Base-by-base conservation (phyloP, 768 basidiomycete genomes). In the Xanthoconium purpureum region DNA sequence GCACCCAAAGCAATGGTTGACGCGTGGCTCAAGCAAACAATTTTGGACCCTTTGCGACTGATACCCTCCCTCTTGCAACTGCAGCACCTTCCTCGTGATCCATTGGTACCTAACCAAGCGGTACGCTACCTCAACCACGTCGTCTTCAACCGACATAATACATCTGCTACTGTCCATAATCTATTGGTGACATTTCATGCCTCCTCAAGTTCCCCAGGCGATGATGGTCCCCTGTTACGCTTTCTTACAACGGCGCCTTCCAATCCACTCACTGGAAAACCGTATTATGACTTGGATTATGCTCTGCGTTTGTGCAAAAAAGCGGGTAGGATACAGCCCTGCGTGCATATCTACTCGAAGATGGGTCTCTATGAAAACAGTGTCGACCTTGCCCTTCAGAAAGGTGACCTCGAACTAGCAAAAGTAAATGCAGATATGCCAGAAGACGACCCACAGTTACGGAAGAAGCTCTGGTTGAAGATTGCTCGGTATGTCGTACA, bases 401-500 rank as follows among this genome's bases (percentile, higher is more conserved):
- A 94, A 68, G 96, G 94, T 7, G 97, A 99, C 67, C 70, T 99
- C 54, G 97, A 98, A 60, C 76, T 98, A 28, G 97, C 97, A 9
- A 97, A 92, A 75, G 83, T 88, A 61, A 95, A 97, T 63, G 97
- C 97, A 4, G 93, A 99, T 68, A 88, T 88, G 81, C 94, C 93
- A 9, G 92, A 91, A 62, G 94, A 94, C 57, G 95, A 98, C 65
- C 84, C 84, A 50, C 82, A 83, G 35, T 67, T 98, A 59, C 77
- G 91, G 58, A 98, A 96, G 78, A 94, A 94, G 71, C 76, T 99
- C 50, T 99, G 97, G 97, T 77, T 99, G 51, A 98, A 98, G 77
- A 94, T 98, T 63, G 97, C 97, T n/a, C 89, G 89, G 60, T 95
- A 95, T 73, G 95, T 98, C 42, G 95, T 99, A 14, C 94, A 96